Conservation (phyloP, 805 yeast genomes). For the Ogataea neopini region DNA sequence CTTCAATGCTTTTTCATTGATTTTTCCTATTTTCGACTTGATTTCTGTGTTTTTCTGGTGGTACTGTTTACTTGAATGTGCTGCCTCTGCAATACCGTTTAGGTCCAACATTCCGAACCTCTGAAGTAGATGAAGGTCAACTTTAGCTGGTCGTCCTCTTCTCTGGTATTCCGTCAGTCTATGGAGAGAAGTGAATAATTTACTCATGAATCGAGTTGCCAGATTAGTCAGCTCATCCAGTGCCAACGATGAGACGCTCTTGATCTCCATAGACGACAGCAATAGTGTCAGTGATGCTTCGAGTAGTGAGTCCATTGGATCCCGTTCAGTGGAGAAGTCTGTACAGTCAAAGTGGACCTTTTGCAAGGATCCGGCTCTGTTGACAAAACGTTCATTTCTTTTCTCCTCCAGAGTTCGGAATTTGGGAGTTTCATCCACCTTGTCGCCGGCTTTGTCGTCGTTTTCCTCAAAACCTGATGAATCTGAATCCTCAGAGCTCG, state of each 20-base stretch:
- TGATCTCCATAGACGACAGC: constrained; percentile 35
- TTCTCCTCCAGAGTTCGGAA: constrained; percentile 11
- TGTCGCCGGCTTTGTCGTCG: too few species aligned
- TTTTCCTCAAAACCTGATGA: too few species aligned
- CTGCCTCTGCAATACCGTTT: constrained; percentile 37
- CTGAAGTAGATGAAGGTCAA: constrained; percentile 50
- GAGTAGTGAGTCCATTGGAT: constrained; percentile 35
- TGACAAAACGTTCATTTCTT: constrained; percentile 2
- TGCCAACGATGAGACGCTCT: constrained; percentile 34
- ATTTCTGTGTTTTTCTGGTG: constrained; percentile 12
- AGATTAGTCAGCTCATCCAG: constrained; percentile 40
- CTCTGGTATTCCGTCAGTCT: constrained; percentile 60
- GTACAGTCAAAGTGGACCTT: not conserved
- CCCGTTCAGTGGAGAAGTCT: constrained; percentile 11
- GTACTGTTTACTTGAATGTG: constrained; percentile 30
- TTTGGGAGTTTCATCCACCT: not conserved
- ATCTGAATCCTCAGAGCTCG: too few species aligned
- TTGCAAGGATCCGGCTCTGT: not conserved
- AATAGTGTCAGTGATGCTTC: constrained; percentile 40
- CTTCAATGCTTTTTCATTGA: constrained; percentile 10
- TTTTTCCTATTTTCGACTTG: constrained; percentile 6
- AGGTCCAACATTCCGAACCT: constrained; percentile 43
- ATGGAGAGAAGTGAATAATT: constrained; percentile 44
- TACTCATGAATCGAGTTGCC: constrained; percentile 38
- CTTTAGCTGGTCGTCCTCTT: constrained; percentile 52